Evolutionary conservation across 75 land plant species (phyloP), one percentile per base, ranked within the genome.

Genomic region (Isoetes taiwanensis): DNA sequence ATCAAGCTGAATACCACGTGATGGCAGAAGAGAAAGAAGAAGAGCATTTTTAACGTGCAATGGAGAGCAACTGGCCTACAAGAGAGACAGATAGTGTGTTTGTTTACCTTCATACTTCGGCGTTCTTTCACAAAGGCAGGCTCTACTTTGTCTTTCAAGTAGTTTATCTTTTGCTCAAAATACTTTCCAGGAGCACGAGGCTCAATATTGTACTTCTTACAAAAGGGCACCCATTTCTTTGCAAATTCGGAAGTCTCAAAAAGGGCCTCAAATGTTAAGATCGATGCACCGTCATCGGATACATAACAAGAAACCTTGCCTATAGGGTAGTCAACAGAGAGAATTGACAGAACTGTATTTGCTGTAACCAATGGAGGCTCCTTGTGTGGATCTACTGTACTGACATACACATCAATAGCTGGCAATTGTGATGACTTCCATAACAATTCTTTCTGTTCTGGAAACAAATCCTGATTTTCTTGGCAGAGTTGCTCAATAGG

Each of bases 361-460:
- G 50, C 50, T 19, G 50, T 46, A 46, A 46, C 50, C 50, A 46
- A 23, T n/a, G 50, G 50, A 5, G 50, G 50, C 19, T 46, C 50
- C 50, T 46, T 46, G 25, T 19, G 16, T 6, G 50, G 50, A 46
- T 46, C 50, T 23, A 46, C 50, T 46, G 50, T 46, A 46, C 50
- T 46, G 25, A 46, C 50, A n/a, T 8, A 46, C 5, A 46, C 25
- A 16, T 46, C 50, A 16, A 46, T 23, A 19, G 50, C 16, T 6
- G 50, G 23, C 25, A 46, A 23, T 23, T 46, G 50, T 6, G 50
- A 46, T n/a, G 50, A 23, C 50, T 46, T 6, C 50, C 50, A 5
- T 46, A 16, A 16, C 50, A 19, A 16, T 46, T 23, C 8, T 58
- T 85, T 82, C 58, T 46, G 50, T 6, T 6, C 50, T 6, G 23